Evolutionary conservation across 208 protist genomes (phyloP).

Genomic region (Novymonas esmeraldas): DNA sequence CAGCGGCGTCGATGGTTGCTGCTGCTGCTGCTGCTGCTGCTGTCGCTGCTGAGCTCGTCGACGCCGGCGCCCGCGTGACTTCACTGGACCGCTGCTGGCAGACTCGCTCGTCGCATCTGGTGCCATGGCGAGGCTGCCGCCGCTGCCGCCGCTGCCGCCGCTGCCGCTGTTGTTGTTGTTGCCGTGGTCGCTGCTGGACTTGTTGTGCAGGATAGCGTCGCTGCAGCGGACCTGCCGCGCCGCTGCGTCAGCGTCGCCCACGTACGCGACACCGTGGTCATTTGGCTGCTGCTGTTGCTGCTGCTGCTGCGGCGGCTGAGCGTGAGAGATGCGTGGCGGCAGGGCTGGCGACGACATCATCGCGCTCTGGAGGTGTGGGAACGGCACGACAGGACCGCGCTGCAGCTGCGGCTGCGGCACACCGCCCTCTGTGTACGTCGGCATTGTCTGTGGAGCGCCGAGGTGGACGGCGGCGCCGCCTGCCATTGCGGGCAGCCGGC

Average conservation of each 20-base stretch:
- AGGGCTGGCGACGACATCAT: neutral
- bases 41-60: neutral
- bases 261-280: neutral
- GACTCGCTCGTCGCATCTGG: too few relatives aligned
- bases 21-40: neutral
- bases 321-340: too few relatives aligned
- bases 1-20: neutral
- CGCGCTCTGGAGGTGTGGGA: conserved; percentile 9
- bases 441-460: too few relatives aligned
- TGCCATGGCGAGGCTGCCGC: too few relatives aligned
- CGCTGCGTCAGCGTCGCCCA: neutral
- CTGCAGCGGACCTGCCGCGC: neutral
- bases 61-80: too few relatives aligned
- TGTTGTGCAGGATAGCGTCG: too few relatives aligned
- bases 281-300: neutral
- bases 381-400: neutral
- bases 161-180: too few relatives aligned
- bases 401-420: neutral
- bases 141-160: too few relatives aligned
- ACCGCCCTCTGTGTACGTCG: neutral
- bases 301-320: conserved; percentile 5
- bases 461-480: too few relatives aligned
- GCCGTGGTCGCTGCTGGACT: too few relatives aligned
- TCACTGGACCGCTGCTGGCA: too few relatives aligned
- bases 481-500: too few relatives aligned